phyloP scores from a whole-genome alignment of 2,329 filamentous ascomycete species.

The Drechslera avenae region DNA sequence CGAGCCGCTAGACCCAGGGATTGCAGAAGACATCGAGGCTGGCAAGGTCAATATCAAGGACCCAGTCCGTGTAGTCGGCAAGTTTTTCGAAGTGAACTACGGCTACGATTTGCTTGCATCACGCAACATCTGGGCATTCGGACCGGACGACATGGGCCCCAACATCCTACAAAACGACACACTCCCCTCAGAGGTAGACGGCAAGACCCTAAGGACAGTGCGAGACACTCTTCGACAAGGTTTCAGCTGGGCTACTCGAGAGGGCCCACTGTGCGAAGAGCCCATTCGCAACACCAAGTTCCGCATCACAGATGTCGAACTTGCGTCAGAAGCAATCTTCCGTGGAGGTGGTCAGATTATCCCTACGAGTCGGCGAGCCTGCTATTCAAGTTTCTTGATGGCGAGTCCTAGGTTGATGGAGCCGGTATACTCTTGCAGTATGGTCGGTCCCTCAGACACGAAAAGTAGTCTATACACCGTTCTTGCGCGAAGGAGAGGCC shows the following conservation, averaged over 20 bases:
- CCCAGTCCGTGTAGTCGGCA: conserved; percentile 88
- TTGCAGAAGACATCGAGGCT: conserved; percentile 91
- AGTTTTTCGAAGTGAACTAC: conserved; percentile 96
- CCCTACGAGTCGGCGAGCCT: conserved; percentile 87
- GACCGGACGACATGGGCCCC: conserved; percentile 89
- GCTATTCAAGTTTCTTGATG: conserved; percentile 97
- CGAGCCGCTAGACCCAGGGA: conserved; percentile 91
- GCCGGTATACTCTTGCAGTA: conserved; percentile 88
- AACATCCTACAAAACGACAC: conserved; percentile 98
- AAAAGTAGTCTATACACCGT: conserved; percentile 91
- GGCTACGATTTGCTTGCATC: conserved; percentile 95
- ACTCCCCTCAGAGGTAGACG: conserved; percentile 90
- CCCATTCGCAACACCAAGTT: conserved; percentile 98
- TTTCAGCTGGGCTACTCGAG: conserved; percentile 93
- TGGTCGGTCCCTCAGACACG: conserved; percentile 89
- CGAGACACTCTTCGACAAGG: conserved; percentile 93
- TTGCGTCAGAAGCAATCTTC: conserved; percentile 90
- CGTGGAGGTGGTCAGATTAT: conserved; percentile 97
- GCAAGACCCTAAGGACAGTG: conserved; percentile 83
- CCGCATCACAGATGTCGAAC: conserved; percentile 86
- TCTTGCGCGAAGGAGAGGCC: conserved; percentile 82
- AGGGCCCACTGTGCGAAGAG: conserved; percentile 97
- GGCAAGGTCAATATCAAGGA: conserved; percentile 91
- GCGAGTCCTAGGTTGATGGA: conserved; percentile 96
- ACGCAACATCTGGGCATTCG: conserved; percentile 97